Evolutionary conservation across 306 rosid species (phyloP).

Genomic region (Canavalia ensiformis): DNA sequence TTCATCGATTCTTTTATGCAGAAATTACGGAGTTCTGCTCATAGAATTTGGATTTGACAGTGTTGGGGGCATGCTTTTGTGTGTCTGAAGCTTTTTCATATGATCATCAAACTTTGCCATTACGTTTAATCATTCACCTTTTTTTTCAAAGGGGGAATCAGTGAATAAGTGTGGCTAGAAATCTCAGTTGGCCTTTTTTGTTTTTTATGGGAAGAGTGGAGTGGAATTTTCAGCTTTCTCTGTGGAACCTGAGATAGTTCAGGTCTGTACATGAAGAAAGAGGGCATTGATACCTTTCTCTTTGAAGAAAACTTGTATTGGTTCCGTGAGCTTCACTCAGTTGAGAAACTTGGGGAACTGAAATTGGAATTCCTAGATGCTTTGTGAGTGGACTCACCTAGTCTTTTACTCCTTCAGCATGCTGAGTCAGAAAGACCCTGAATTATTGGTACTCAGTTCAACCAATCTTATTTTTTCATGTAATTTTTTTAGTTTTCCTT

Average conservation of each 20-base stretch:
- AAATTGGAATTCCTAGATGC: constrained; percentile 50
- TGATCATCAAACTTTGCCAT: constrained; percentile 52
- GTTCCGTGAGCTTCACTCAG: constrained; percentile 53
- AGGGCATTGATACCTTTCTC: constrained; percentile 66
- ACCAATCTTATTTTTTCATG: constrained; percentile 36
- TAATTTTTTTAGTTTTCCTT: constrained; percentile 17
- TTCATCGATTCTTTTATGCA: constrained; percentile 50
- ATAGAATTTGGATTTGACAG: constrained; percentile 47
- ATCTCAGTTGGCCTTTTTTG: constrained; percentile 45
- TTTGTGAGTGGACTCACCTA: constrained; percentile 44
- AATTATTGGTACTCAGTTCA: constrained; percentile 51
- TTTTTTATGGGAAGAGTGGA: constrained; percentile 51
- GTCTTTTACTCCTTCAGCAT: constrained; percentile 29
- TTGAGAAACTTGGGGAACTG: constrained; percentile 52
- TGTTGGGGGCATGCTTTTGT: constrained; percentile 48
- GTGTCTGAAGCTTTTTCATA: constrained; percentile 53
- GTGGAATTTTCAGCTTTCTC: constrained; percentile 51
- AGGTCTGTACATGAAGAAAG: constrained; percentile 45
- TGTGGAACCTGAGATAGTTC: constrained; percentile 49
- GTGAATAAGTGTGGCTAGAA: constrained; percentile 42
- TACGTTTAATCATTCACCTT: constrained; percentile 49
- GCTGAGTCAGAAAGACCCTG: constrained; percentile 38
- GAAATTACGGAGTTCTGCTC: constrained; percentile 42
- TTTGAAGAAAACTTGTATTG: constrained; percentile 57
- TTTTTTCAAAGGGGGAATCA: constrained; percentile 25